These are phyloP conservation scores for Penicillium occitanis DNA, from an alignment of 2,329 filamentous ascomycete species.

Conservation along the genomic window DNA sequence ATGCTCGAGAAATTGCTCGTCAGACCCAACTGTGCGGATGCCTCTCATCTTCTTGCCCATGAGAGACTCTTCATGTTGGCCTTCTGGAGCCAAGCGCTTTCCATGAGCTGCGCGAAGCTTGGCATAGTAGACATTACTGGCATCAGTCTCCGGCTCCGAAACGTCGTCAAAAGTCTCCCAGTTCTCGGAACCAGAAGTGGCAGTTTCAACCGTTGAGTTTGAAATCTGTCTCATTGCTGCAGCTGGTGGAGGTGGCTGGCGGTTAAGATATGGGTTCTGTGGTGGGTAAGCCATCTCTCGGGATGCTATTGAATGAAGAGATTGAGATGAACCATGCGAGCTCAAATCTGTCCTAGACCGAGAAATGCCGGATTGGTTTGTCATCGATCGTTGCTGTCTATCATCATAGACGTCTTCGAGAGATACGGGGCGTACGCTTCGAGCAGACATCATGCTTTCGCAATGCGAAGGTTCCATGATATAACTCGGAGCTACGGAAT, in stretches of 20 bases:
- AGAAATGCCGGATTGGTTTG: conserved; percentile 45
- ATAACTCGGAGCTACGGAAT: conserved; percentile 28
- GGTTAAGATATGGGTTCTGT: conserved; percentile 37
- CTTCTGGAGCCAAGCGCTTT: conserved; percentile 59
- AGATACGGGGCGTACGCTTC: conserved; percentile 58
- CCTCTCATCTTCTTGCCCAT: conserved; percentile 34
- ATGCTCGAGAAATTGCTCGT: conserved; percentile 41
- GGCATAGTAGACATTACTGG: conserved; percentile 75
- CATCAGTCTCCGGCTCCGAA: conserved; percentile 72
- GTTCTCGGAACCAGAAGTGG: conserved; percentile 82
- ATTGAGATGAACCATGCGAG: conserved; percentile 45
- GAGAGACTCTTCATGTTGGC: conserved; percentile 39
- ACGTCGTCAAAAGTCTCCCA: conserved; percentile 96
- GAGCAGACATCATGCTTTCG: conserved; percentile 50
- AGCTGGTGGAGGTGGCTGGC: conserved; percentile 31
- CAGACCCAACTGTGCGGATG: conserved; percentile 27
- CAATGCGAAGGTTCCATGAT: conserved; percentile 49
- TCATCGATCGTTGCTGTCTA: conserved; percentile 48
- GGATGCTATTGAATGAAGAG: conserved; percentile 42
- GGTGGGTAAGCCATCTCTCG: conserved; percentile 37
- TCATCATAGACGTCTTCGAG: conserved; percentile 90
- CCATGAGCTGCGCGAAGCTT: conserved; percentile 68
- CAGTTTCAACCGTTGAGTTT: conserved; percentile 63
- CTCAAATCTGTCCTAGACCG: conserved; percentile 37
- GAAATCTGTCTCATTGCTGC: conserved; percentile 65